phyloP scores from a whole-genome alignment of 306 rosid genomes.

The Clitoria ternatea region DNA sequence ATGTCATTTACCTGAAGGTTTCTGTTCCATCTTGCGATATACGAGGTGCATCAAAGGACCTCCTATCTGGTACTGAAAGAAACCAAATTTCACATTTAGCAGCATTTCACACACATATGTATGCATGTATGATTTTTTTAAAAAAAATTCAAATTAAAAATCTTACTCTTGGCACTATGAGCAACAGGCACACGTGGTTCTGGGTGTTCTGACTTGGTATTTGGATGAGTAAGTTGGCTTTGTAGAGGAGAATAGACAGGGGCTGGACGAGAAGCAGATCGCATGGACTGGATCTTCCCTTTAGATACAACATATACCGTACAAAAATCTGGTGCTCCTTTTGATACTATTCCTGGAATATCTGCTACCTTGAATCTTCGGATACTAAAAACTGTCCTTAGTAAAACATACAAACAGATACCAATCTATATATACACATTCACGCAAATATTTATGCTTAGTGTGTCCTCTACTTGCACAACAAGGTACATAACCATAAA shows the following conservation, averaged over 20 bases:
- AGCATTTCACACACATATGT: neutral
- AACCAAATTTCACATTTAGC: conserved; percentile 3
- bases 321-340: conserved; percentile 94
- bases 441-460: neutral
- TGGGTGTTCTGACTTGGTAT: conserved; percentile 18
- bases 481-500: neutral
- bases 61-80: conserved; percentile 37
- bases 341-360: conserved; percentile 62
- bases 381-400: neutral
- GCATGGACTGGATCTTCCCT: conserved; percentile 77
- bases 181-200: conserved; percentile 22
- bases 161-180: conserved; percentile 38
- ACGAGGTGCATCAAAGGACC: conserved; percentile 24
- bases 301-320: conserved; percentile 68
- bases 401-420: neutral
- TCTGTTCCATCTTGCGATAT: conserved; percentile 32
- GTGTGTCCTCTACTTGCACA: neutral
- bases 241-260: conserved; percentile 53
- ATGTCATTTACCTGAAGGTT: conserved; percentile 23
- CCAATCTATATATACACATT: neutral
- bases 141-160: conserved; percentile 5
- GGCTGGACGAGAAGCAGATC: conserved; percentile 83
- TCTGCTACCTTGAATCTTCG: conserved; percentile 85
- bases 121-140: neutral
- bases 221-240: conserved; percentile 25